These are phyloP conservation scores for Fusarium lateritium DNA, from an alignment of 2,329 filamentous ascomycete genomes.

Conservation along the genomic window DNA sequence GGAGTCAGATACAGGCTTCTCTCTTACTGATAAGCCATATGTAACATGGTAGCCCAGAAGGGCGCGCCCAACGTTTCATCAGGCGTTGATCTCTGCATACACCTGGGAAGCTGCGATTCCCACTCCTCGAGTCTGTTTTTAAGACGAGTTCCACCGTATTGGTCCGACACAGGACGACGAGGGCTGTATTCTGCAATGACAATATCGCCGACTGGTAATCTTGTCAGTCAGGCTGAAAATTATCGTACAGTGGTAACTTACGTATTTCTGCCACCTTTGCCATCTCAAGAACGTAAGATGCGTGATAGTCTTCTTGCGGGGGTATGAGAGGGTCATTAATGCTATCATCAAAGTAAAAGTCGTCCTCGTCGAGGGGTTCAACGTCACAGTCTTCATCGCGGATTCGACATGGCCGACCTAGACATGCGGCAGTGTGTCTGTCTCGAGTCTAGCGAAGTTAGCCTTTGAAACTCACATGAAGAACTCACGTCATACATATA, in stretches of 20 bases:
- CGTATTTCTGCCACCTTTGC: slow-evolving; percentile 15
- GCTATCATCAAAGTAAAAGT: slow-evolving; percentile 31
- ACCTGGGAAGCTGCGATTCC: slow-evolving; percentile 16
- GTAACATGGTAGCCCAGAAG: slow-evolving; percentile 36
- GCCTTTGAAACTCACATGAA: not conserved
- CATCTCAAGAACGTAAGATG: slow-evolving; percentile 35
- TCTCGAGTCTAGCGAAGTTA: slow-evolving; percentile 21
- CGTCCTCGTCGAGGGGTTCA: slow-evolving; percentile 17
- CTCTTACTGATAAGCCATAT: slow-evolving; percentile 40
- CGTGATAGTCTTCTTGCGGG: slow-evolving; percentile 22
- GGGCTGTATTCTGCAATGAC: slow-evolving; percentile 43
- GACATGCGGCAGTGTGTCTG: slow-evolving; percentile 35
- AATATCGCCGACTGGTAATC: slow-evolving; percentile 31
- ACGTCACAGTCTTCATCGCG: slow-evolving; percentile 44
- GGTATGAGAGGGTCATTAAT: slow-evolving; percentile 3
- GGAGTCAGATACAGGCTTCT: fast-evolving
- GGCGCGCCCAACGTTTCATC: slow-evolving; percentile 22
- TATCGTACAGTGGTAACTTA: not conserved
- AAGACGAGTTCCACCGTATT: not conserved
- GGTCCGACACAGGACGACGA: slow-evolving; percentile 4
- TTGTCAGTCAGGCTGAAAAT: no score
- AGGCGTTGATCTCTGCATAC: slow-evolving; percentile 11
- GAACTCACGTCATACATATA: slow-evolving; percentile 14
- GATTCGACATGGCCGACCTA: slow-evolving; percentile 37
- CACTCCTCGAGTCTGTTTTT: slow-evolving; percentile 20